Evolutionary conservation across 345 rosid genomes (phyloP).

Genomic region (Adansonia digitata): DNA sequence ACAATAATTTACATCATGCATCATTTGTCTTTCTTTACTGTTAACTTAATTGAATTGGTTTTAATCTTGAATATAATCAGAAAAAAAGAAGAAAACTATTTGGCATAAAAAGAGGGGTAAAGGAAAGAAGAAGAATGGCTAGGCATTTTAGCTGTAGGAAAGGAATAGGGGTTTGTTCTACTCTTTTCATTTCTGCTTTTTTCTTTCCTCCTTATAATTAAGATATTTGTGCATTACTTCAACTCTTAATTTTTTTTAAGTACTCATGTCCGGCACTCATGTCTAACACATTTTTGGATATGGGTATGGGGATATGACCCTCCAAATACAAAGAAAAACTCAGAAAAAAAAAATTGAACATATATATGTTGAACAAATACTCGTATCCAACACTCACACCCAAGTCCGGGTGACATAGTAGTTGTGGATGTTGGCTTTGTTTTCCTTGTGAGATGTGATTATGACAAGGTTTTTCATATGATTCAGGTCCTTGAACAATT

Average conservation of each 20-base stretch:
- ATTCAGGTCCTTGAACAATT: slow-evolving; percentile 45
- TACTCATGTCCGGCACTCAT: no score
- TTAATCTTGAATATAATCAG: not conserved
- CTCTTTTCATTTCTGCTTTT: not conserved
- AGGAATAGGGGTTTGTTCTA: not conserved
- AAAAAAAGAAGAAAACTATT: not conserved
- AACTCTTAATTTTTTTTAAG: no score
- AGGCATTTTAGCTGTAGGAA: not conserved
- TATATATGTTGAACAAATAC: no score
- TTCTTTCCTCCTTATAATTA: not conserved
- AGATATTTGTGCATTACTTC: not conserved
- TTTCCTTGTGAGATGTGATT: slow-evolving; percentile 5
- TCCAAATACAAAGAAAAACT: no score
- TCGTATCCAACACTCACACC: no score
- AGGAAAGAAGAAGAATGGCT: not conserved
- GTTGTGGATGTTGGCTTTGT: not conserved
- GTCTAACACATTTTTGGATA: no score
- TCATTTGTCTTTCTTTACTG: not conserved
- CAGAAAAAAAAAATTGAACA: no score
- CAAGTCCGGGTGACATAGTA: no score
- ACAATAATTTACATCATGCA: not conserved
- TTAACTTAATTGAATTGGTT: not conserved
- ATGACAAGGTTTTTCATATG: not conserved
- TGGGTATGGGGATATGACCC: no score
- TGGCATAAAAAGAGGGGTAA: not conserved